Base-by-base conservation (phyloP, 2,329 filamentous ascomycete species). In the Diaporthe ampelina region DNA sequence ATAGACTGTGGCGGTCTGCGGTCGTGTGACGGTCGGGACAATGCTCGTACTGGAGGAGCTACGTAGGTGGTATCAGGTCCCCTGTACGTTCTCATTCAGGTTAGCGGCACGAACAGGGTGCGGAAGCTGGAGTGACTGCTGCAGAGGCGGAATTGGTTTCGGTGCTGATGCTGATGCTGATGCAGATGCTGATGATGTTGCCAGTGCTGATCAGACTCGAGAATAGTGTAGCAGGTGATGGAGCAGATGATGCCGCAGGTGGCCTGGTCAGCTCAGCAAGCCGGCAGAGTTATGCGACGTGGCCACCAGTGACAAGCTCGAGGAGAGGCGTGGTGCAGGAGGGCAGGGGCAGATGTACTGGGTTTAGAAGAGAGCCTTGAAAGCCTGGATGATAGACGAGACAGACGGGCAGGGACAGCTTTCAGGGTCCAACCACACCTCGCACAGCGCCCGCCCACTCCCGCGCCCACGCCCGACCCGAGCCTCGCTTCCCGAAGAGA, bases 51-150 rank as follows among this genome's bases (percentile, higher is more conserved):
- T 35, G 37, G 43, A 29, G 24, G 29, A 52, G 52, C 40, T 48
- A 52, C 57, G 69, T 40, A 61, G 54, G 50, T 67, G 58, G 63
- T 73, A 24, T 61, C 40, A 50, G 61, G 24, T 50, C 57, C 57
- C 54, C 61, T 74, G 45, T n/a, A 26, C 11, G 63, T 21, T 45
- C 71, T 24, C 54, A 8, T 74, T 74, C 54, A 74, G 74, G 37
- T 74, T 76, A 76, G 72, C 72, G 72, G 72, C 68, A 43, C 17
- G 61, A 50, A 63, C 56, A 61, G 32, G 67, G 52, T 68, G 43
- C 26, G 70, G 52, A 4, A 24, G 26, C 43, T 48, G 35, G 61
- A 15, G 45, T 9, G 58, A 40, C 9, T 26, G n/a, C 59, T 48
- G 37, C 17, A 48, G 37, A 52, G 40, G 11, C 26, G 43, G 43